Conservation (phyloP, 345 rosid genomes). For the Syzygium grande region DNA sequence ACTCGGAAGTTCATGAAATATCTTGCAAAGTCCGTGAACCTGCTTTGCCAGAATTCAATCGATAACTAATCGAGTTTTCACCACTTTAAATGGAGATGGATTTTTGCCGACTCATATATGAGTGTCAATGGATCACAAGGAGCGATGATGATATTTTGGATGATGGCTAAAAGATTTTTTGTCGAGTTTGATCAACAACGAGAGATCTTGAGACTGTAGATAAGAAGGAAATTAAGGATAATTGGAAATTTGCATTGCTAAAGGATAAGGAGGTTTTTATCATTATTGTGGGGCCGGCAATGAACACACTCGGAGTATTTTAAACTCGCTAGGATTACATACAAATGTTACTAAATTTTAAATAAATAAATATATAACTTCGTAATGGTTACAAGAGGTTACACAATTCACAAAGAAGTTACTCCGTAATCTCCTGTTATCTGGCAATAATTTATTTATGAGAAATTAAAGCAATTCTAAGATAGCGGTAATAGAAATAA, state of each 20-base stretch:
- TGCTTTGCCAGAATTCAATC: rapidly evolving
- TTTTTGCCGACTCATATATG: neutral
- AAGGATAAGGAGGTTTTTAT: neutral
- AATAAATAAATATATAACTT: neutral
- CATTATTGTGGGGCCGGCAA: neutral
- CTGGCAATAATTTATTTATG: neutral
- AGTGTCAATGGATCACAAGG: neutral
- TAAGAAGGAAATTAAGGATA: neutral
- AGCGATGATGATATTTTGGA: neutral
- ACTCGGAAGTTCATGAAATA: neutral
- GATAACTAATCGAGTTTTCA: neutral
- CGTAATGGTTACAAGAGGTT: neutral
- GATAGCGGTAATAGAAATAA: neutral
- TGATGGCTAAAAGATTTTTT: neutral
- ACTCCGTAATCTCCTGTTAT: neutral
- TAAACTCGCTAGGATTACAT: neutral
- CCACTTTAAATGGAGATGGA: neutral
- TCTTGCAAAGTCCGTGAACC: neutral
- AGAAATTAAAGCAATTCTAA: neutral
- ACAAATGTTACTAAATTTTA: neutral
- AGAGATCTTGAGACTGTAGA: neutral
- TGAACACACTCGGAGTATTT: neutral
- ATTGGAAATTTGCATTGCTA: neutral
- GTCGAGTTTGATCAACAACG: neutral
- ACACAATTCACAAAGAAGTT: neutral